Evolutionary conservation across 306 rosid genomes (phyloP).

Genomic region (Pyrus bretschneideri): DNA sequence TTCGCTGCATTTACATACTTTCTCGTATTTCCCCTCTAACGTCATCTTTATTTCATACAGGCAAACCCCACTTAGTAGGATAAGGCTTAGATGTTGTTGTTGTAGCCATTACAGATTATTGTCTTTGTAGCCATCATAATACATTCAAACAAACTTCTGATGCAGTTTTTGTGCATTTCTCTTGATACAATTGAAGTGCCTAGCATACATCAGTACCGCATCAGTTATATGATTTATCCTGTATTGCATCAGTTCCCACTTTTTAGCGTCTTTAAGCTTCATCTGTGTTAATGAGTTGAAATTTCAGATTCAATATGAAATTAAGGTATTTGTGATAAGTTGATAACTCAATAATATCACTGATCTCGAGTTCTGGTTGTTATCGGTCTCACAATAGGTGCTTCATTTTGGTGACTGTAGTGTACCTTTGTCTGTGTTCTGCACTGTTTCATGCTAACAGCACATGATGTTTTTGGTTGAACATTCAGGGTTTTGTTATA

Average conservation of each 20-base stretch:
- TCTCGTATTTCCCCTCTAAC: neutral
- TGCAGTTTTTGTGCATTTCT: neutral
- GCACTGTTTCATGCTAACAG: constrained; percentile 10
- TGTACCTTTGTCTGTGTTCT: neutral
- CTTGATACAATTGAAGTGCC: neutral
- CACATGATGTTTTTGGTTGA: constrained; percentile 12
- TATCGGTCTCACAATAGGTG: neutral
- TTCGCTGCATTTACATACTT: neutral
- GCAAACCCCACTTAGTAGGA: no score
- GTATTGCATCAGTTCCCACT: neutral
- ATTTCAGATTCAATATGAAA: neutral
- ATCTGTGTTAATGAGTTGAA: neutral
- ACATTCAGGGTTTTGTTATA: constrained; percentile 89
- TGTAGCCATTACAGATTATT: neutral
- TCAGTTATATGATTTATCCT: neutral
- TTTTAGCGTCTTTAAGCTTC: neutral
- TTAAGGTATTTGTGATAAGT: neutral
- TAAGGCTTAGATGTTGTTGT: no score
- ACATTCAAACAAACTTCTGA: neutral
- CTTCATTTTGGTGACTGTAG: neutral
- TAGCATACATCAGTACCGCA: neutral
- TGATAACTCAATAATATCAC: neutral
- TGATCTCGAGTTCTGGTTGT: neutral
- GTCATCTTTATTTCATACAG: neutral
- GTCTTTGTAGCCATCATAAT: neutral